Base-by-base conservation (phyloP, 495 filamentous ascomycete genomes). In the Cryomyces minteri region DNA sequence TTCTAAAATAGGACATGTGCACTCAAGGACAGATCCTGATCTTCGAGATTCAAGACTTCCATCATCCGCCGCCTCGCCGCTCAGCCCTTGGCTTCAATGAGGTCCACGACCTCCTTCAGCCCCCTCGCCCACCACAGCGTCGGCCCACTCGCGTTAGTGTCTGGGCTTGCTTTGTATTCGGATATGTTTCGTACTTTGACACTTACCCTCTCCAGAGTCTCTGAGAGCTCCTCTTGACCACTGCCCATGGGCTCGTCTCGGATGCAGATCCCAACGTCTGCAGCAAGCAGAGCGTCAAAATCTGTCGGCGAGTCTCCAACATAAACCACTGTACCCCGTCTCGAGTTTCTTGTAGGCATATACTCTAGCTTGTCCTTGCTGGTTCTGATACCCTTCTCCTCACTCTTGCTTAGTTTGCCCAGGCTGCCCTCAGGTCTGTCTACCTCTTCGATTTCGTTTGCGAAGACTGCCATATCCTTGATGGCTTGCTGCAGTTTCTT, bases 301-400 rank as follows among this genome's bases (percentile, higher is more conserved):
- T 64, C 61, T 5, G 54, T 62, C 38, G 46, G 43, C 25, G 54
- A 57, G 48, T 64, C 61, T 30, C 61, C 61, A 37, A 62, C 47
- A 39, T 64, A 64, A 3, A 58, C 45, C 8, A 52, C 30, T 8
- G 18, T 25, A 46, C 39, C 10, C 32, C 40, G 9, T 41, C 4
- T 14, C 28, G 14, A 32, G 28, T 12, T 41, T 42, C 37, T 32
- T 12, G n/a, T 11, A 10, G 9, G 40, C 39, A 49, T 39, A 7
- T 10, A 10, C 2, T 25, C 6, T 11, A 54, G 32, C 44, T 64
- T 64, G 32, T 62, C 56, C 10, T n/a, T 30, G 32, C 54, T 55
- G 5, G 60, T 61, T 18, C 52, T 48, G 40, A 61, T 50, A 28
- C 31, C 45, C 14, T n/a, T 29, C 7, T 43, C 28, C 5, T 39